phyloP scores from a whole-genome alignment of 2,329 filamentous ascomycete species.

The Cercospora sp. region DNA sequence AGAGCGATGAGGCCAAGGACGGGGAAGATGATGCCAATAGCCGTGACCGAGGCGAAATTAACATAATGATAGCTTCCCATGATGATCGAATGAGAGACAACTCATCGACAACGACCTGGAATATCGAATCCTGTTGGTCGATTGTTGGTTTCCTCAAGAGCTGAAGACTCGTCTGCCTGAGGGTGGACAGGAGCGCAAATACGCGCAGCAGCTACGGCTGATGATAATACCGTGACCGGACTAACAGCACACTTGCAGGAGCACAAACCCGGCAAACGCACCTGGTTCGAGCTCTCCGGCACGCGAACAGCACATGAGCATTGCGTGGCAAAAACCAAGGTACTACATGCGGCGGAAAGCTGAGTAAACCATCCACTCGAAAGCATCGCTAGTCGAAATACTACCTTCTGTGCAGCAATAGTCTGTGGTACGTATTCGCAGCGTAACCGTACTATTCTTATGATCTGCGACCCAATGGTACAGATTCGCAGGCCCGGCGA shows the following conservation, averaged over 20 bases:
- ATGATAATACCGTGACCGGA: constrained; percentile 2
- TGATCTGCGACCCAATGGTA: background rate
- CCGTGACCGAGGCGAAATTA: constrained; percentile 16
- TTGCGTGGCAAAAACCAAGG: constrained; percentile 2
- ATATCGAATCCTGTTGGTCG: background rate
- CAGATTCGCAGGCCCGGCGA: background rate
- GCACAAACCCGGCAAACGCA: background rate
- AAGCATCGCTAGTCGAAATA: background rate
- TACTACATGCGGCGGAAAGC: background rate
- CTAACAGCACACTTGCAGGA: background rate
- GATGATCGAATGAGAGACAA: background rate
- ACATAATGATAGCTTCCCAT: constrained; percentile 14
- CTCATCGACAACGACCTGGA: background rate
- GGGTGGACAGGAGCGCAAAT: background rate
- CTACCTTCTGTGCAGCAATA: background rate
- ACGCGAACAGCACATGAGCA: constrained; percentile 11
- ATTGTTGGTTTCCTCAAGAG: background rate
- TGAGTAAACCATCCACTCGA: background rate
- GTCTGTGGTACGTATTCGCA: background rate
- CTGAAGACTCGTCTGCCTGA: background rate
- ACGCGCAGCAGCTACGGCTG: constrained; percentile 2
- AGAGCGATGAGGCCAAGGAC: constrained; percentile 12
- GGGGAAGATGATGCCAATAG: constrained; percentile 18
- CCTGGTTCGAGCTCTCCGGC: background rate
- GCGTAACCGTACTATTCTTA: background rate